A percentile compares a stretch with the other conserved stretches of the same genome.
Conservation (phyloP, 192 early-diverging fungal genomes). For the Entophlyctis helioformis region DNA sequence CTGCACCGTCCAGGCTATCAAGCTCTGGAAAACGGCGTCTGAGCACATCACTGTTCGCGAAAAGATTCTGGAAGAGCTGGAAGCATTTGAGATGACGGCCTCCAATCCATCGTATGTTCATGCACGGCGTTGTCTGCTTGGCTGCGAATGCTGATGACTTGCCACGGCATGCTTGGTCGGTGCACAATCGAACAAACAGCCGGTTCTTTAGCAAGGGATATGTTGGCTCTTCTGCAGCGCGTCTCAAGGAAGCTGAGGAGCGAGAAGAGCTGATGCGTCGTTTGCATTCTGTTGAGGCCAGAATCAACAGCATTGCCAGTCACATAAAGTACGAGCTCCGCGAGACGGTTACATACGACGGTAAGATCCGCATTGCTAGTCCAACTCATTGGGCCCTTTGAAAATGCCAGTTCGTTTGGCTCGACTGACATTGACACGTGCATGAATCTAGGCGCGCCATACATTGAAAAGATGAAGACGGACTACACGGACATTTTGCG, state of each 20-base stretch:
- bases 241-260: constrained; percentile 26
- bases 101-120: constrained; percentile 27
- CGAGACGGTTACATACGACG: constrained; percentile 42
- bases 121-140: not conserved
- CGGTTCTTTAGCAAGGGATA: constrained; percentile 28
- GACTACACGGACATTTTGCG: constrained; percentile 33
- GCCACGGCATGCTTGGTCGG: no score
- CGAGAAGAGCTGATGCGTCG: constrained; percentile 30
- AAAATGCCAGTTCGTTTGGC: no score
- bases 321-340: constrained; percentile 31
- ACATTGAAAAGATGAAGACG: constrained; percentile 42
- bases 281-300: constrained; percentile 27
- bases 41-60: constrained; percentile 29
- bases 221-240: constrained; percentile 28
- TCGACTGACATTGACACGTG: not conserved
- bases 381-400: no score
- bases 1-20: constrained; percentile 37
- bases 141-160: no score
- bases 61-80: constrained; percentile 25
- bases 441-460: constrained; percentile 24
- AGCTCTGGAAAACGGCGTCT: constrained; percentile 28
- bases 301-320: constrained; percentile 19
- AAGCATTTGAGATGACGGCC: constrained; percentile 27
- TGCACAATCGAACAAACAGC: constrained; percentile 4
- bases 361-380: constrained; percentile 8